Conservation (phyloP, 1,139 yeast species). For the Hyphopichia pseudoburtonii region DNA sequence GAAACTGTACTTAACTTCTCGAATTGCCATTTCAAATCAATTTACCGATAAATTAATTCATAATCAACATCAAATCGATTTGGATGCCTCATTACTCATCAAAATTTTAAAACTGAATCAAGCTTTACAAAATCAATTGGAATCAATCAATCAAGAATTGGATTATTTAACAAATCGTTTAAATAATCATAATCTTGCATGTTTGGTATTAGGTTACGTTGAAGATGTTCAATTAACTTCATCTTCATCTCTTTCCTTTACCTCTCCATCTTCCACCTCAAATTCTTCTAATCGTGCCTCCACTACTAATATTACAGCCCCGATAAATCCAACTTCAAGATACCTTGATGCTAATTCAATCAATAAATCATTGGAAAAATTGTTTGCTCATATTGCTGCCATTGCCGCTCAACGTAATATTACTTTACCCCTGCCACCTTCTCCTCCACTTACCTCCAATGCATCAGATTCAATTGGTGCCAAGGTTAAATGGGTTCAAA, state of each 20-base stretch:
- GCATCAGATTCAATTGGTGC: constrained; percentile 24
- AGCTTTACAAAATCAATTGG: constrained; percentile 32
- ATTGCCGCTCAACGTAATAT: constrained; percentile 53
- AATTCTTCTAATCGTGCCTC: no score
- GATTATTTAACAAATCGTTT: constrained; percentile 27
- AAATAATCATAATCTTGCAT: constrained; percentile 44
- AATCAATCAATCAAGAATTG: constrained; percentile 29
- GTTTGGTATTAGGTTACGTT: constrained; percentile 46
- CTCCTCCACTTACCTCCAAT: constrained; percentile 7
- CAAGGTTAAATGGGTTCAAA: constrained; percentile 51
- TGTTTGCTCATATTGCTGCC: constrained; percentile 55
- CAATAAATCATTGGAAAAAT: constrained; percentile 36
- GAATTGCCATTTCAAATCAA: constrained; percentile 34
- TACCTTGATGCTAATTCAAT: constrained; percentile 4
- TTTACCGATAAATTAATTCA: constrained; percentile 29
- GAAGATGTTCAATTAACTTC: constrained; percentile 39
- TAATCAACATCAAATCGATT: constrained; percentile 15
- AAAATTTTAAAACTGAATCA: constrained; percentile 37
- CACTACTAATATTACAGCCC: no score
- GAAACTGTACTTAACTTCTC: constrained; percentile 32
- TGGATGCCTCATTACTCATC: constrained; percentile 28
- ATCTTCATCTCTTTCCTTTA: no score
- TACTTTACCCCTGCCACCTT: constrained; percentile 47
- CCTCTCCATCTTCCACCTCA: no score
- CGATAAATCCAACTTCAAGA: no score